A percentile compares a stretch with the other conserved stretches of the same genome.
phyloP scores from a whole-genome alignment of 2,329 filamentous ascomycete species.

The Shiraia bambusicola region DNA sequence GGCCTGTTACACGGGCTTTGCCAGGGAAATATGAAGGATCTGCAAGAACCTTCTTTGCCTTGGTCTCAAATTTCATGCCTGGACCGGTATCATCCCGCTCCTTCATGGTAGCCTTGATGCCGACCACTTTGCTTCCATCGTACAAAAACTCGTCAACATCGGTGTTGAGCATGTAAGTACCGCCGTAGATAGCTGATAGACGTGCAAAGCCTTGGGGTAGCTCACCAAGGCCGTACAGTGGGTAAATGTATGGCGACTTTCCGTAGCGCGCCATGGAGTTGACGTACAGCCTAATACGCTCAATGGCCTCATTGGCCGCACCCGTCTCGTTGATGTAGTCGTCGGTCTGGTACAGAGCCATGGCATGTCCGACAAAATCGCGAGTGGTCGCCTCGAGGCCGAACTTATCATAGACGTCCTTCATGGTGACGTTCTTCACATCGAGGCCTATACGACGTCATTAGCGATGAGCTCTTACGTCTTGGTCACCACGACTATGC shows the following conservation, averaged over 20 bases:
- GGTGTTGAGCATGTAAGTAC: constrained; percentile 99
- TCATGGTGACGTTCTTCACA: constrained; percentile 80
- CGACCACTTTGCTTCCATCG: constrained; percentile 80
- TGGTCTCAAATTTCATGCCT: constrained; percentile 91
- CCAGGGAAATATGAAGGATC: constrained; percentile 95
- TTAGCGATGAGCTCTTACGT: constrained; percentile 3
- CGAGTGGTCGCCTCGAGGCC: constrained; percentile 84
- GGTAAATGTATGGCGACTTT: constrained; percentile 99
- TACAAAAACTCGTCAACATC: constrained; percentile 86
- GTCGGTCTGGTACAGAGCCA: constrained; percentile 93
- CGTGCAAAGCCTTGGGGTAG: constrained; percentile 97
- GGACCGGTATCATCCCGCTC: constrained; percentile 72
- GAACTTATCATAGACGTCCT: constrained; percentile 98
- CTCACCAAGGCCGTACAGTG: constrained; percentile 94
- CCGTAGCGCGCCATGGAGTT: constrained; percentile 97
- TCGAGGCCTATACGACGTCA: constrained; percentile 62
- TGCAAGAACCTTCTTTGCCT: constrained; percentile 91
- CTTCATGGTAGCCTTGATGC: constrained; percentile 97
- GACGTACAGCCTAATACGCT: constrained; percentile 92
- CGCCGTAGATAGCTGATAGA: constrained; percentile 96
- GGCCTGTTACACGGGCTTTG: constrained; percentile 84
- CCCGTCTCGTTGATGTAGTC: constrained; percentile 76
- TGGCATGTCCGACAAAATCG: constrained; percentile 97
- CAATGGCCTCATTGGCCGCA: constrained; percentile 77
- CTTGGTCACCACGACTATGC: constrained; percentile 21